Base-by-base conservation (phyloP, 805 yeast genomes). In the Priceomyces fermenticarens region DNA sequence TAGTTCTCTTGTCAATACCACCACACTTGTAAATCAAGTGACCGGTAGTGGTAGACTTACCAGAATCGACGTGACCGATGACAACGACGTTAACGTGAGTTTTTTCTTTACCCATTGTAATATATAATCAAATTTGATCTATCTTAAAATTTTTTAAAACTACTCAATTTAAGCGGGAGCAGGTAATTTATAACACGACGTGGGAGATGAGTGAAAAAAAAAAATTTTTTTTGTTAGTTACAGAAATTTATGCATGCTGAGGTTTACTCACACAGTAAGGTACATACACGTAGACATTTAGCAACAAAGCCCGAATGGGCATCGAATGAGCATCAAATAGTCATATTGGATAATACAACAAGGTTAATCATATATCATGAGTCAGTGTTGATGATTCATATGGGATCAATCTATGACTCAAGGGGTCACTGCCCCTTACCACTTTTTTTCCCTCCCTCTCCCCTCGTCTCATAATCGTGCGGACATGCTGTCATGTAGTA, bases 21-120 rank as follows among this genome's bases (percentile, higher is more conserved):
- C 97, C 97, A 81, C 97, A 90, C 91, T 89, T 89, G 95, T 73
- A 90, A 72, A 90, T 89, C 79, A 90, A 86, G 85, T 90, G 97
- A 78, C 97, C 97, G 73, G 98, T 90, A 77, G 97, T 91, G 71
- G 98, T 90, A 55, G 97, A 91, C 45, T 57, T 61, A 64, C 72
- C 72, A 67, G 97, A 90, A 80, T 91, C 98, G 97, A 93, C 98
- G 96, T 91, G 98, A 78, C 98, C 99, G 77, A 91, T 91, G 73
- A 93, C 98, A 77, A 93, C 99, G 79, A 91, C 95, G 96, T 91
- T 91, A 81, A 91, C 87, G 87, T 91, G 98, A 77, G 80, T 67
- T 86, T 91, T 90, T 69, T 83, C 96, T 78, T 88, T 88, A 83
- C 96, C 96, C 95, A 68, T 69, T 42, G 36, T 42, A 34, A 32